Conservation (phyloP, 2,329 filamentous ascomycete genomes). For the Stenocarpella maydis region DNA sequence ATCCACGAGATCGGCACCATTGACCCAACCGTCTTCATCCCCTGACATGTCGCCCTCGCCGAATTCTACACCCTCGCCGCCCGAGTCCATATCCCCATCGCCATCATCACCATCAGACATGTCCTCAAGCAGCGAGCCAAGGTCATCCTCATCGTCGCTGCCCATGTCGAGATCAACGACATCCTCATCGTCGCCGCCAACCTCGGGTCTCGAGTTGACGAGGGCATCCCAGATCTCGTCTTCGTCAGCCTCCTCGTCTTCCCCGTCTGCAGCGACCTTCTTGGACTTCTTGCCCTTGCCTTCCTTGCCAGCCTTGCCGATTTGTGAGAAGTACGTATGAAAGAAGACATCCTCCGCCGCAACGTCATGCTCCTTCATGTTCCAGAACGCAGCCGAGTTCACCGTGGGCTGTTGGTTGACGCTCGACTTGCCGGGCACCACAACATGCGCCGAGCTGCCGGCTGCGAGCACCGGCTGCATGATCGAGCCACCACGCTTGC, state of each 20-base stretch:
- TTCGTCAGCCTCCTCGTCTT: slow-evolving; percentile 68
- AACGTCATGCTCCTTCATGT: slow-evolving; percentile 86
- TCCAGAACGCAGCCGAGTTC: slow-evolving; percentile 92
- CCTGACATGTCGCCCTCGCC: slow-evolving; percentile 49
- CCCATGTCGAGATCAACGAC: slow-evolving; percentile 58
- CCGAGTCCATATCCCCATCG: slow-evolving; percentile 52
- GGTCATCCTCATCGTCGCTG: slow-evolving; percentile 55
- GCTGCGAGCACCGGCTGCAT: slow-evolving; percentile 84
- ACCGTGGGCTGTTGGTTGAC: slow-evolving; percentile 55
- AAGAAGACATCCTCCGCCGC: slow-evolving; percentile 96
- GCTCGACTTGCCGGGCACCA: slow-evolving; percentile 60
- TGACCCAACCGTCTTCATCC: slow-evolving; percentile 59
- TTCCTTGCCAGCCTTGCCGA: slow-evolving; percentile 68
- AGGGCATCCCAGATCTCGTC: slow-evolving; percentile 93
- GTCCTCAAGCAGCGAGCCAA: slow-evolving; percentile 39
- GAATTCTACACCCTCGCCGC: slow-evolving; percentile 51
- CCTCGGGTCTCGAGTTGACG: slow-evolving; percentile 79
- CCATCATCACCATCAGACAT: slow-evolving; percentile 51
- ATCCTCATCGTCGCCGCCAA: slow-evolving; percentile 68
- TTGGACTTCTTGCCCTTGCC: slow-evolving; percentile 46
- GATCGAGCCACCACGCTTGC: slow-evolving; percentile 82
- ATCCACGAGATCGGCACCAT: slow-evolving; percentile 62
- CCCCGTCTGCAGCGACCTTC: slow-evolving; percentile 55
- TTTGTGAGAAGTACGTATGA: slow-evolving; percentile 90
- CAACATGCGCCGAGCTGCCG: slow-evolving; percentile 63